Base-by-base conservation (phyloP, 2,329 filamentous ascomycete genomes). In the Ceratocystis huliohia region DNA sequence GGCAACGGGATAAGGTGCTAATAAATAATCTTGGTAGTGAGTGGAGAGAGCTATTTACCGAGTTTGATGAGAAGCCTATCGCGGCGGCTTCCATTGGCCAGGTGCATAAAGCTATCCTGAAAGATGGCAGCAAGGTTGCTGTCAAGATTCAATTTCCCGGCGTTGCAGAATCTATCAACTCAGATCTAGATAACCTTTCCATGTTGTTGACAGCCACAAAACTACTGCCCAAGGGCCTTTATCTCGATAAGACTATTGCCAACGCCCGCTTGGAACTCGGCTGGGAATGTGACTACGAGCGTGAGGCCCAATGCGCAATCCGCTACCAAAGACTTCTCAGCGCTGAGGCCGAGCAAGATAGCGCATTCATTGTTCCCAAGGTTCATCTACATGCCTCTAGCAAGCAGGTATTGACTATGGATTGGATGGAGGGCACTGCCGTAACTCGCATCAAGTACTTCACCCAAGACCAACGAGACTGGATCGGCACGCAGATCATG, bases 111-210 rank as follows among this genome's bases (percentile, higher is more conserved):
- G 94, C 91, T 2, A 84, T 86, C 0, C 80, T 99, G 22, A 88
- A 86, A 71, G 87, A 87, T 2, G 91, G 82, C 50, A 81, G 86
- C 70, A 80, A 81, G 56, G 94, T 99, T 0, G 94, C 94, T 2
- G 92, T 99, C 72, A 99, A 99, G 76, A 87, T 99, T 8, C 94
- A 99, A 75, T 99, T 99, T 72, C 94, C 94, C 0, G 95, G 95
- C 15, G 94, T 99, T 1, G 90, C 93, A 20, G 87, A 90, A 74
- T 97, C 92, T 3, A 99, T 99, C 74, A 91, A 96, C 75, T 96
- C 93, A 0, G 94, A 99, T 72, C 82, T 99, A 1, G 95, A 91
- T 76, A 99, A 99, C 72, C 82, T 99, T 41, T 90, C 88, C 7
- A 83, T 99, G 66, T 85, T 99, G 1, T 84, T 99, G 13, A 94